Evolutionary conservation across 2,329 filamentous ascomycete species (phyloP), one percentile per base, ranked within the genome.

Genomic region (Ceratocystiopsis minuta): DNA sequence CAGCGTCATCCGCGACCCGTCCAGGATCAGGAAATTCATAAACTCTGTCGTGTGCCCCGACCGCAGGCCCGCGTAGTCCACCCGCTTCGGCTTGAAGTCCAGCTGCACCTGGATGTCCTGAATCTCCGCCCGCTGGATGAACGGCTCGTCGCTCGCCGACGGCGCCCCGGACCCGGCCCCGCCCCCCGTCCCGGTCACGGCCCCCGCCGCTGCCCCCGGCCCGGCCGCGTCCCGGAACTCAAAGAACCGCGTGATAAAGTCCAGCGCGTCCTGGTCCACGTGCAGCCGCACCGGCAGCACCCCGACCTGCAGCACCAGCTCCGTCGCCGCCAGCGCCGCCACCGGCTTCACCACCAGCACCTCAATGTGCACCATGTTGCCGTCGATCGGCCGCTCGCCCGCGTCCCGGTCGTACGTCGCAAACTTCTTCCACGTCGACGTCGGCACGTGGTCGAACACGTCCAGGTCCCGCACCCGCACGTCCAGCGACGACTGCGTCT

Each of bases 381-480:
- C 80, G 16, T 78, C 80, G 59, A 83, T 80, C 60, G 96, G 85
- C 39, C 87, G 75, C 53, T 84, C 78, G n/a, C 82, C 83, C 12
- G 78, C 79, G 54, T 92, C 85, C 45, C 82, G 76, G 63, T 93
- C 82, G 52, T 94, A 95, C 0, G 88, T 96, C 14, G 85, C 78
- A 60, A 98, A 98, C 57, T 95, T 98, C 58, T 83, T 92, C 92
- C 92, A 98, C 0, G 88, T 95, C 4, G 90, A 98, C 0, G 85
- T 88, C 2, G 86, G 85, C 3, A 98, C 72, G 54, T 95, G 85
- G 57, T 98, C 90, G 47, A 90, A 94, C 15, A 98, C 78, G 50
- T 94, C 87, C 13, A 98, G 66, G 44, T 90, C 80, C 34, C 75
- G 71, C 12, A 98, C 67, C 10, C 85, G 76, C 32, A 96, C 64